These are phyloP conservation scores for Neocatenulostroma microsporum DNA, from an alignment of 2,329 filamentous ascomycete genomes.

Conservation along the genomic window DNA sequence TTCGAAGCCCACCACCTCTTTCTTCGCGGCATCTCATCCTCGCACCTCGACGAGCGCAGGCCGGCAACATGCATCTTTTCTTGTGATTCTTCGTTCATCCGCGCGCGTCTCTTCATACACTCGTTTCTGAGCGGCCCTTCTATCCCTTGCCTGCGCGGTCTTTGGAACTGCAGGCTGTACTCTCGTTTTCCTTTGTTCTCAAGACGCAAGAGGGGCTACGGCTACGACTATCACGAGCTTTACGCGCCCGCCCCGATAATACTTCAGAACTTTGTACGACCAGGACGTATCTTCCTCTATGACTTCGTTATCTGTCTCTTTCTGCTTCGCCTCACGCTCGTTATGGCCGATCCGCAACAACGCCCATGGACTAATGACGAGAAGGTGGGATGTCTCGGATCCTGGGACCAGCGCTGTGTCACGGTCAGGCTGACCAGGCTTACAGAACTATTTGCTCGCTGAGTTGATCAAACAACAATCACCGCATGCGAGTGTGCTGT, in stretches of 20 bases:
- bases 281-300: constrained; percentile 24
- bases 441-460: constrained; percentile 38
- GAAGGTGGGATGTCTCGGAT: constrained; percentile 32
- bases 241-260: constrained; percentile 12
- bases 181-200: constrained; percentile 13
- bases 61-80: constrained; percentile 21
- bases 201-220: constrained; percentile 1
- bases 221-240: constrained; percentile 9
- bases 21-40: constrained; percentile 13
- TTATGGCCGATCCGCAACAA: constrained; percentile 39
- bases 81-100: constrained; percentile 14
- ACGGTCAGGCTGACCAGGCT: constrained; percentile 2
- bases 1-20: constrained; percentile 15
- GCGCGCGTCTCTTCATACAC: constrained; percentile 25
- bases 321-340: constrained; percentile 27
- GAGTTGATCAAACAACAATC: constrained; percentile 45
- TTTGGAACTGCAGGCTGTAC: constrained; percentile 10
- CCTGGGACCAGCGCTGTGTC: background rate
- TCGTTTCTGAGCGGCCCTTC: constrained; percentile 21
- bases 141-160: background rate
- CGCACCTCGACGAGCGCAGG: constrained; percentile 15
- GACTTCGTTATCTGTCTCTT: constrained; percentile 18
- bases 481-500: constrained; percentile 37
- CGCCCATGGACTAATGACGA: constrained; percentile 41
- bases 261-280: constrained; percentile 14